Percentiles rank a stretch among this genome's conserved stretches.
Conservation (phyloP, 176 grass and related monocot species). For the Zea mays region Zm-B73-REFERENCE-NAM-5.0 NC_050104.1:93341501-93342000, state of each 20-base stretch:
- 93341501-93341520: background rate
- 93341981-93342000: background rate
- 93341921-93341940: background rate
- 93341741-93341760: background rate
- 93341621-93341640: conserved; percentile 4
- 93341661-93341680: background rate
- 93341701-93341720: background rate
- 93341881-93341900: background rate
- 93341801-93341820: background rate
- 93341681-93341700: background rate
- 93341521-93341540: background rate
- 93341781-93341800: background rate
- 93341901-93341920: conserved; percentile 9
- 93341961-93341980: background rate
- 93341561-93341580: background rate
- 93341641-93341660: background rate
- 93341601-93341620: background rate
- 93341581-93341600: background rate
- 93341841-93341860: background rate
- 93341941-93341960: background rate
- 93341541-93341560: conserved; percentile 7
- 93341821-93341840: background rate
- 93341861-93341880: conserved; percentile 2
- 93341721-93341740: background rate
- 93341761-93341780: conserved; percentile 8